Conservation (phyloP, 164 flowering plant species). For the grape (Vitis vinifera) region ASM3070453v1 NC_081814.1:2648501-2649000, state of each 20-base stretch:
- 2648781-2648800: slow-evolving; percentile 12
- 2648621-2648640: neutral
- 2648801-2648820: no score
- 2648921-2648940: no score
- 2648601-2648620: neutral
- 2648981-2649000: no score
- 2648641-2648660: neutral
- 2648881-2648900: no score
- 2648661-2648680: neutral
- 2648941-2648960: no score
- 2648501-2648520: slow-evolving; percentile 31
- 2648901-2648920: no score
- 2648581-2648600: slow-evolving; percentile 41
- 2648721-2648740: slow-evolving; percentile 57
- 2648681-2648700: slow-evolving; percentile 26
- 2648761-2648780: slow-evolving; percentile 37
- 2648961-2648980: no score
- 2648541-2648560: slow-evolving; percentile 31
- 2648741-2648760: slow-evolving; percentile 44
- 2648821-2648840: no score
- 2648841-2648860: no score
- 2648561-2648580: slow-evolving; percentile 36
- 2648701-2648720: slow-evolving; percentile 44
- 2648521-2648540: slow-evolving; percentile 38
- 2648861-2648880: no score